phyloP scores from a whole-genome alignment of 352 stramenopile genomes.

The Blastocystis sp. region DNA sequence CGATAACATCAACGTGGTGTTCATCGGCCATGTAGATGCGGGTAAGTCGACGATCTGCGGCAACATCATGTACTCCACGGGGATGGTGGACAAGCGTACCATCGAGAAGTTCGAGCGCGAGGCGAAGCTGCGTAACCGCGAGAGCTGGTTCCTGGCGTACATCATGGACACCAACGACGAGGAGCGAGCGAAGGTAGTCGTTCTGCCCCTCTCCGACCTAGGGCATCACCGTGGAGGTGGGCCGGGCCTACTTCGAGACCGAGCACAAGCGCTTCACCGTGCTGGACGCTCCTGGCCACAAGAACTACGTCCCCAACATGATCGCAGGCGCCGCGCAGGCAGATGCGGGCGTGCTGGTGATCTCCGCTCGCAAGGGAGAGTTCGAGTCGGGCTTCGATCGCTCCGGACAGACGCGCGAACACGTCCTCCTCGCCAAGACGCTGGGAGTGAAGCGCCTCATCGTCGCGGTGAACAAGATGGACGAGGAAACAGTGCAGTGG shows the following conservation, averaged over 20 bases:
- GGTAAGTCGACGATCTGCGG: conserved; percentile 94
- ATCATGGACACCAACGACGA: conserved; percentile 99
- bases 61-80: conserved; percentile 95
- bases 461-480: conserved; percentile 99
- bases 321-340: conserved; percentile 90
- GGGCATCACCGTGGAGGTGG: conserved; percentile 86
- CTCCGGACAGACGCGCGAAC: conserved; percentile 92
- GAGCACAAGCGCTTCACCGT: conserved; percentile 90
- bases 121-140: conserved; percentile 85
- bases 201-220: conserved; percentile 68
- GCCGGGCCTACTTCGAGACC: conserved; percentile 92
- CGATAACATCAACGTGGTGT: conserved; percentile 96
- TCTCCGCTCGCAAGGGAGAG: conserved; percentile 85
- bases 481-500: conserved; percentile 89
- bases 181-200: conserved; percentile 81
- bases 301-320: conserved; percentile 99
- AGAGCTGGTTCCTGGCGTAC: conserved; percentile 93
- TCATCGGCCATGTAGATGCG: conserved; percentile 97
- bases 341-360: conserved; percentile 87
- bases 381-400: conserved; percentile 97
- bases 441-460: conserved; percentile 94
- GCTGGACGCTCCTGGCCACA: conserved; percentile 90
- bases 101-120: conserved; percentile 97
- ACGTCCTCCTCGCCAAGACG: conserved; percentile 96
- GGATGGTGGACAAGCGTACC: conserved; percentile 95